phyloP scores from a whole-genome alignment of 2,329 filamentous ascomycete species.

The Cladophialophora psammophila region DNA sequence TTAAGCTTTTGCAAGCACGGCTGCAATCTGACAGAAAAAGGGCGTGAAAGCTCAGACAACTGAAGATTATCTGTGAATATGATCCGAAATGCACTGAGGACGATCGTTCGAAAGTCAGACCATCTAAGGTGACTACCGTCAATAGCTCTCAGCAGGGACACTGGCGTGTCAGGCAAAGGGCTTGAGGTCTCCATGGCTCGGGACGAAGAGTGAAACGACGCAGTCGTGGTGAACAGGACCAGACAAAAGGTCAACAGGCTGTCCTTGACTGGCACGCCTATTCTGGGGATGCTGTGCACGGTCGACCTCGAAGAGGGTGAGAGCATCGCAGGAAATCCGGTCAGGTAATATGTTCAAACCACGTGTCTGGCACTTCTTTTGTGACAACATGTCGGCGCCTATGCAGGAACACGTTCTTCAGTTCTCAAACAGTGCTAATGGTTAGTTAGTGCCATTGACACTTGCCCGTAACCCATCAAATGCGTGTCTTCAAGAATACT shows the following conservation, averaged over 20 bases:
- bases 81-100: conserved; percentile 37
- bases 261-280: neutral
- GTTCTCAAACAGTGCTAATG: conserved; percentile 18
- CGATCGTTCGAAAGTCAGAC: conserved; percentile 36
- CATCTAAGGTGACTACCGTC: conserved; percentile 39
- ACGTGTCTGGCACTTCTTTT: conserved; percentile 19
- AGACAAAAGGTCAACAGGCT: neutral
- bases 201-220: neutral
- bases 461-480: neutral
- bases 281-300: conserved; percentile 1
- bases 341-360: conserved; percentile 25
- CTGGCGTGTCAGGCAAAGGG: conserved; percentile 22
- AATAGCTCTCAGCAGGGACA: conserved; percentile 34
- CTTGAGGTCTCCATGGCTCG: conserved; percentile 23
- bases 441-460: neutral
- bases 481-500: neutral
- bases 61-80: conserved; percentile 23
- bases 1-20: conserved; percentile 24
- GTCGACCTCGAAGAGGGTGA: conserved; percentile 6
- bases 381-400: conserved; percentile 22
- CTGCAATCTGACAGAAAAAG: conserved; percentile 29
- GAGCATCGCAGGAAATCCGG: conserved; percentile 15
- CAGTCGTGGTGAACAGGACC: conserved; percentile 7
- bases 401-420: conserved; percentile 17
- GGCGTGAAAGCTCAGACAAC: conserved; percentile 28